These are phyloP conservation scores for Scedosporium minutisporum DNA, from an alignment of 2,329 filamentous ascomycete genomes.

Conservation along the genomic window DNA sequence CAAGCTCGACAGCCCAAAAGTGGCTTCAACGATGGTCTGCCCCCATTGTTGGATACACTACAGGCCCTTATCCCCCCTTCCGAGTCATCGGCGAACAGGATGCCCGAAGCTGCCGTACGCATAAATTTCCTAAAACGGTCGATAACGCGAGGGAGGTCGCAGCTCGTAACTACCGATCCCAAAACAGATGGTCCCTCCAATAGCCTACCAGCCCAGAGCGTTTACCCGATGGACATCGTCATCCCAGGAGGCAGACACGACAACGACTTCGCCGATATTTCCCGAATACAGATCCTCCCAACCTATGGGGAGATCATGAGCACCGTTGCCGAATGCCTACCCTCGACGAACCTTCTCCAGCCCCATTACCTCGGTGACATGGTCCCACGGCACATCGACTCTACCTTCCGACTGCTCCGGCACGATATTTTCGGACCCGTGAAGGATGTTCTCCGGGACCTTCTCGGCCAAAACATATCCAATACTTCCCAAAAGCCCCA, in stretches of 20 bases:
- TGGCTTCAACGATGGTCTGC: not conserved
- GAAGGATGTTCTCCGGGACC: slow-evolving; percentile 20
- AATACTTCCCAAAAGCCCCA: slow-evolving; percentile 24
- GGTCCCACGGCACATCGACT: slow-evolving; percentile 47
- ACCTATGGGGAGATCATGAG: slow-evolving; percentile 55
- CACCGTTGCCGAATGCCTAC: slow-evolving; percentile 34
- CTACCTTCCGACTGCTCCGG: slow-evolving; percentile 60
- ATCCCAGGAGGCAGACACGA: slow-evolving; percentile 60
- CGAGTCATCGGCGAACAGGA: not conserved
- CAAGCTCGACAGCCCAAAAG: not conserved
- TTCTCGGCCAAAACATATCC: slow-evolving; percentile 19
- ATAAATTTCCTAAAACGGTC: not conserved
- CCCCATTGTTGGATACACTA: not conserved
- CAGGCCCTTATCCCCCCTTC: not conserved
- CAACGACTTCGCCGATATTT: slow-evolving; percentile 57
- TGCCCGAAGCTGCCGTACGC: not conserved
- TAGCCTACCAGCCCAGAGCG: not conserved
- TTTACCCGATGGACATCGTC: not conserved
- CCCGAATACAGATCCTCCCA: slow-evolving; percentile 52
- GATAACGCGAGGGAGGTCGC: not conserved
- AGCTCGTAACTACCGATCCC: not conserved
- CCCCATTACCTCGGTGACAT: slow-evolving; percentile 23
- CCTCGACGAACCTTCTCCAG: slow-evolving; percentile 40
- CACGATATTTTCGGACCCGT: slow-evolving; percentile 61
- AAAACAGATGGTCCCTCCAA: not conserved